These are phyloP conservation scores for Cyberlindnera euphorbiiphila DNA, from an alignment of 805 yeast species.

Conservation along the genomic window DNA sequence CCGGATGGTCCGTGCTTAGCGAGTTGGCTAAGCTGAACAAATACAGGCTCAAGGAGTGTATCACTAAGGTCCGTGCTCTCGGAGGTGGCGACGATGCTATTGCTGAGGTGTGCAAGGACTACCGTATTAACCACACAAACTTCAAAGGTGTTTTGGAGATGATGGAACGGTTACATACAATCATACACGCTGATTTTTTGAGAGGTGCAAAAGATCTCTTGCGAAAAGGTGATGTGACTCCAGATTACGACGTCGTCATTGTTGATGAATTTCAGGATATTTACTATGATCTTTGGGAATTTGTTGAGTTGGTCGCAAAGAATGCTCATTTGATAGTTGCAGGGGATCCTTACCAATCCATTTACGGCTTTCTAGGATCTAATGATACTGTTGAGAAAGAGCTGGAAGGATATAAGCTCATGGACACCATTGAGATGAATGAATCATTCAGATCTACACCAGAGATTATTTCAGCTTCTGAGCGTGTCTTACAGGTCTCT, in stretches of 20 bases:
- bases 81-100: slow-evolving; percentile 2
- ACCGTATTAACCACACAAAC: background rate
- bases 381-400: slow-evolving; percentile 32
- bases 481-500: slow-evolving; percentile 14
- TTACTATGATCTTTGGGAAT: slow-evolving; percentile 44
- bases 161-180: slow-evolving; percentile 14
- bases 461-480: slow-evolving; percentile 46
- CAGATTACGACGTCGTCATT: slow-evolving; percentile 39
- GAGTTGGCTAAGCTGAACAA: slow-evolving; percentile 12
- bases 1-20: slow-evolving; percentile 43
- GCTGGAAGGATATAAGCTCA: slow-evolving; percentile 18
- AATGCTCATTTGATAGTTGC: slow-evolving; percentile 58
- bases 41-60: slow-evolving; percentile 11
- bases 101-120: background rate
- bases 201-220: slow-evolving; percentile 32
- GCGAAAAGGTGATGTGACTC: slow-evolving; percentile 21
- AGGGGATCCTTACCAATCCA: slow-evolving; percentile 70
- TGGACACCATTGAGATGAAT: slow-evolving; percentile 32
- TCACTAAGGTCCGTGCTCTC: slow-evolving; percentile 1
- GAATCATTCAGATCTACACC: slow-evolving; percentile 64
- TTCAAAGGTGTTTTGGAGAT: slow-evolving; percentile 9
- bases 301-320: slow-evolving; percentile 37
- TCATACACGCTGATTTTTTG: slow-evolving; percentile 24
- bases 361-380: slow-evolving; percentile 63
- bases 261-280: slow-evolving; percentile 78